These are phyloP conservation scores for Leishmania guyanensis DNA, from an alignment of 208 protist genomes.

Conservation along the genomic window DNA sequence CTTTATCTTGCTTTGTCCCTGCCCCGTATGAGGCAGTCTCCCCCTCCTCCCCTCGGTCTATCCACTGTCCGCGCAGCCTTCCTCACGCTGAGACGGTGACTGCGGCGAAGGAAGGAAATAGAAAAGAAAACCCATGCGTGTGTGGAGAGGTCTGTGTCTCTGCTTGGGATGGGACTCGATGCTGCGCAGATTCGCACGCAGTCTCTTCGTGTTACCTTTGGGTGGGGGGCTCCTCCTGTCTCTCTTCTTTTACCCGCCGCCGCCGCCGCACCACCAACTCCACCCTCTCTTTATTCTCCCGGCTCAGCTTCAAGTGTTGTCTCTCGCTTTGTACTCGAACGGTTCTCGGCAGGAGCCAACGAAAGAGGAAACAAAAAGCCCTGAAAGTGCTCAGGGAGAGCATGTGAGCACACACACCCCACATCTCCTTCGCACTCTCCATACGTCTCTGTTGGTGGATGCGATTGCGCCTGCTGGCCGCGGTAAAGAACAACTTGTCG, in stretches of 20 bases:
- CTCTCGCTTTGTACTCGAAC: neutral
- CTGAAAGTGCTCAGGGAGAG: neutral
- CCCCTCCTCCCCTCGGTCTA: neutral
- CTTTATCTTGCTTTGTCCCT: neutral
- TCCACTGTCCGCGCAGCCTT: too few relatives aligned
- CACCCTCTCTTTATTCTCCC: neutral
- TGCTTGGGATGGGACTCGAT: too few relatives aligned
- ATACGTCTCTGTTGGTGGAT: neutral
- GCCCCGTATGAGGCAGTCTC: neutral
- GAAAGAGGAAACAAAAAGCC: neutral
- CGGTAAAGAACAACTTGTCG: neutral
- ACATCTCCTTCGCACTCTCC: neutral
- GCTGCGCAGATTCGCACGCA: too few relatives aligned
- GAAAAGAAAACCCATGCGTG: too few relatives aligned
- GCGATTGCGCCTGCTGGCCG: neutral
- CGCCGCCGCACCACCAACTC: neutral
- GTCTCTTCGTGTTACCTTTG: neutral
- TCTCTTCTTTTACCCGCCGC: neutral
- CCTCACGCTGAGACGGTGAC: too few relatives aligned
- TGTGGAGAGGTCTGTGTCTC: too few relatives aligned
- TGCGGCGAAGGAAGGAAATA: too few relatives aligned
- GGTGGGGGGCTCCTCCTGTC: neutral
- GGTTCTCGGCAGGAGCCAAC: neutral
- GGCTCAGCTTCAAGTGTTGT: neutral
- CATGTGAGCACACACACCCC: neutral